Evolutionary conservation across 305 asterid genomes (phyloP), one percentile per base, ranked within the genome.

Genomic region (Caryopteris hybrid): DNA sequence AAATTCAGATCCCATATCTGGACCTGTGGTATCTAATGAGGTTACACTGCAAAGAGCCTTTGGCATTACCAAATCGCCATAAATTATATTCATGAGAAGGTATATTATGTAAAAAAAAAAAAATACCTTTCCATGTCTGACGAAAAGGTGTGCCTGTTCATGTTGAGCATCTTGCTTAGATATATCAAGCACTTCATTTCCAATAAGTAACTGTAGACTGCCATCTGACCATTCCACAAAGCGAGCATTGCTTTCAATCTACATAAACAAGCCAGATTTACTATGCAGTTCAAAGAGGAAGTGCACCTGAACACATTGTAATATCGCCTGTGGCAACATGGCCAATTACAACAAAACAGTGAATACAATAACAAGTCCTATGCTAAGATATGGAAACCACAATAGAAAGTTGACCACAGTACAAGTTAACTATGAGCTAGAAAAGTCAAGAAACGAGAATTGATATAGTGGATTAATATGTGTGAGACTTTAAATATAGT

Each of bases 151-250:
- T 56, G 98, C 82, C 64, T 91, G 97, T 70, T 95, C 99, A 53
- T 95, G 97, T 67, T 86, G 95, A 18, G 97, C 91, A 80, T 89
- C 98, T 79, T 91, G 99, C 84, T 80, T 81, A 56, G 98, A 91
- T 78, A 90, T 92, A 79, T 95, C 96, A 64, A 95, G 97, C 77
- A 91, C 98, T 88, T 95, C 99, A 79, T 88, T 95, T 72, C 99
- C 99, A 68, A 95, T 88, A 72, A 86, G 83, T 69, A 95, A 79
- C 78, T 73, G 81, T 39, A 68, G 68, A 56, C 81, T 77, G 53
- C 81, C 81, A 64, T 77, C 81, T 0, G 81, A 73, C 81, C 81
- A 77, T 64, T 77, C 81, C 70, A 77, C 78, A 63, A 77, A 77
- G 23, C 81, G 81, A 51, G 81, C 78, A 51, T 77, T 77, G 81